Base-by-base conservation (phyloP, 2,329 filamentous ascomycete species). In the Apiospora marii region DNA sequence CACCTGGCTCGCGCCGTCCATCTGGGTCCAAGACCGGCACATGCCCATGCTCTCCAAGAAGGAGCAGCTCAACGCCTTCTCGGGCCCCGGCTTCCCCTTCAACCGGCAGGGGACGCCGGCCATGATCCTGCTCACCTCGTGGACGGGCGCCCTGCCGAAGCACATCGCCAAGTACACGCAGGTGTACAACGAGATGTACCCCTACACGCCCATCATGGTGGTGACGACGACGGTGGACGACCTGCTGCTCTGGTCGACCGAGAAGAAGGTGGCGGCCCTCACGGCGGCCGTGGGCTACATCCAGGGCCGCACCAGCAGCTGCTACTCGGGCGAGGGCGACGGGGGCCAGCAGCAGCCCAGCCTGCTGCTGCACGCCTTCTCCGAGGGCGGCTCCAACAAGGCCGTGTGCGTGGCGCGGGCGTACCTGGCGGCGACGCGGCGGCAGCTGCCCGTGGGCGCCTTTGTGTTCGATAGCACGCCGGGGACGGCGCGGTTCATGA, bases 91-190 rank as follows among this genome's bases (percentile, higher is more conserved):
- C 30, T 64, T 64, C 58, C 58, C 34, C 34, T 37, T 41, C 58
- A 41, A n/a, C 19, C 30, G 58, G 2, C 67, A 44, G 44, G 67
- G 67, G 19, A 37, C 30, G 30, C 67, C 67, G 44, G 67, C 67
- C 44, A 49, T 87, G 37, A 80, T 88, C 70, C 77, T 88, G 71
- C 79, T 85, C 69, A 82, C 75, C 43, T 76, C 85, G 74, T 88
- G 86, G 86, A 85, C 87, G 80, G 84, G 84, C 69, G 86, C 86
- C 2, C 76, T 78, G 10, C 76, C 81, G 1, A 81, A 83, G 22
- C 83, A 85, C 67, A 79, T 87, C 41, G 76, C 81, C 69, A 88
- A 88, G 79, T 88, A 87, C 75, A 81, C 84, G n/a, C 72, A 78
- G 1, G 80, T 82, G 70, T 87, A 88, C 76, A 78, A 80, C 37